A percentile compares a stretch with the other conserved stretches of the same genome.
phyloP scores from a whole-genome alignment of 139 green algal species.

The Coccomyxa sp. region DNA sequence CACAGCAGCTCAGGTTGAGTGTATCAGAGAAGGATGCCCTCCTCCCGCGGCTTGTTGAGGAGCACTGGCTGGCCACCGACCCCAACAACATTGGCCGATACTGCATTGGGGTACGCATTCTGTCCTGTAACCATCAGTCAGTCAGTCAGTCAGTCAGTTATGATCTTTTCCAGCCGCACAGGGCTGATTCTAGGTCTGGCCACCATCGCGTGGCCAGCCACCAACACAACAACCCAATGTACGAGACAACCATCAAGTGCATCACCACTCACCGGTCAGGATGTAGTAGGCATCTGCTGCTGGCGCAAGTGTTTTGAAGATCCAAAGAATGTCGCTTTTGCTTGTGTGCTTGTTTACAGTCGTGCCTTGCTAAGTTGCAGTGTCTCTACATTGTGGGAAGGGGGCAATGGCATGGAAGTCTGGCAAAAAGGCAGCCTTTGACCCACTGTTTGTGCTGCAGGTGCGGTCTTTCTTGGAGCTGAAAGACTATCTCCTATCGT shows the following conservation, averaged over 20 bases:
- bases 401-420: too few relatives aligned
- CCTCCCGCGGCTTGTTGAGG: not conserved
- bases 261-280: not conserved
- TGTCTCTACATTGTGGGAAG: too few relatives aligned
- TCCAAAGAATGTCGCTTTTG: too few relatives aligned
- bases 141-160: not conserved
- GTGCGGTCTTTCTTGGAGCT: slow-evolving; percentile 2
- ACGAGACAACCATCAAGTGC: not conserved
- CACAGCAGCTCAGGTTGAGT: not conserved
- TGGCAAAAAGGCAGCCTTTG: too few relatives aligned
- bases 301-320: too few relatives aligned
- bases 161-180: too few relatives aligned
- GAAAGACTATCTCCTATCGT: not conserved
- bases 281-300: too few relatives aligned
- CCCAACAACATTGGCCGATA: not conserved
- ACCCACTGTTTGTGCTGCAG: not conserved
- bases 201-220: not conserved
- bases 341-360: too few relatives aligned
- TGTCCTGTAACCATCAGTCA: not conserved
- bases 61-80: not conserved
- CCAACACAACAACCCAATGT: not conserved
- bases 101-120: not conserved
- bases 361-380: too few relatives aligned
- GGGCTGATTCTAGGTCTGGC: not conserved
- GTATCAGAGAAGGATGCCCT: not conserved